Percentiles rank a stretch among this genome's conserved stretches.
phyloP scores from a whole-genome alignment of 2,329 filamentous ascomycete species.

The Penicillium occitanis region DNA sequence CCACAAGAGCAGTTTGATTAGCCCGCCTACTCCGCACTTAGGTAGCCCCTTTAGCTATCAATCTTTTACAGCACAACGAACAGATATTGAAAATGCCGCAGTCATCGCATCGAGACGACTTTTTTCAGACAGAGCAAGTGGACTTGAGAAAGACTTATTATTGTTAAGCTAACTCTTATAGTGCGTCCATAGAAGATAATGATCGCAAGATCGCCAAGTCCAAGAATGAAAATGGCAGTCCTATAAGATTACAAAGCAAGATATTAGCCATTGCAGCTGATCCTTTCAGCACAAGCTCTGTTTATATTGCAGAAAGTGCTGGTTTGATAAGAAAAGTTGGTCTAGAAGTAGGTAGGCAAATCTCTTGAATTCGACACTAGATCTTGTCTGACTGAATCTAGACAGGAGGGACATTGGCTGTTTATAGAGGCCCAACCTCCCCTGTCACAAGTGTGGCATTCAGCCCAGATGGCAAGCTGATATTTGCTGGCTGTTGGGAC shows the following conservation, averaged over 20 bases:
- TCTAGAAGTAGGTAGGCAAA: conserved; percentile 65
- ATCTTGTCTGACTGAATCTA: conserved; percentile 27
- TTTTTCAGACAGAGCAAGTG: conserved; percentile 87
- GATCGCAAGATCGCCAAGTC: conserved; percentile 67
- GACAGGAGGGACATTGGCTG: conserved; percentile 46
- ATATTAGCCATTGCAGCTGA: conserved; percentile 73
- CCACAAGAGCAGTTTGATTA: conserved; percentile 11
- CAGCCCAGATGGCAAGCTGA: conserved; percentile 58
- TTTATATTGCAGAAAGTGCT: conserved; percentile 86
- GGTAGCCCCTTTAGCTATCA: background rate
- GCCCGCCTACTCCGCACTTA: background rate
- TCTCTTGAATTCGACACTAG: background rate
- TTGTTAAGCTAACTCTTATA: conserved; percentile 26
- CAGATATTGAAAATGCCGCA: conserved; percentile 55
- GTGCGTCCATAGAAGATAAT: conserved; percentile 51
- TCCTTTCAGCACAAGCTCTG: conserved; percentile 58
- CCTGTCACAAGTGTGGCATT: conserved; percentile 77
- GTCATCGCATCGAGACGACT: conserved; percentile 73
- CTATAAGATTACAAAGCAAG: conserved; percentile 80
- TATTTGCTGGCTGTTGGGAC: conserved; percentile 91
- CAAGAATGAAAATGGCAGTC: conserved; percentile 81
- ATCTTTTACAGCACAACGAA: background rate
- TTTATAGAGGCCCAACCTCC: conserved; percentile 72
- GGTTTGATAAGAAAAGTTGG: conserved; percentile 73
- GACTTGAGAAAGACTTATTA: background rate